Evolutionary conservation across 2,329 filamentous ascomycete species (phyloP), one percentile per base, ranked within the genome.

Genomic region (Botrytis medusae): DNA sequence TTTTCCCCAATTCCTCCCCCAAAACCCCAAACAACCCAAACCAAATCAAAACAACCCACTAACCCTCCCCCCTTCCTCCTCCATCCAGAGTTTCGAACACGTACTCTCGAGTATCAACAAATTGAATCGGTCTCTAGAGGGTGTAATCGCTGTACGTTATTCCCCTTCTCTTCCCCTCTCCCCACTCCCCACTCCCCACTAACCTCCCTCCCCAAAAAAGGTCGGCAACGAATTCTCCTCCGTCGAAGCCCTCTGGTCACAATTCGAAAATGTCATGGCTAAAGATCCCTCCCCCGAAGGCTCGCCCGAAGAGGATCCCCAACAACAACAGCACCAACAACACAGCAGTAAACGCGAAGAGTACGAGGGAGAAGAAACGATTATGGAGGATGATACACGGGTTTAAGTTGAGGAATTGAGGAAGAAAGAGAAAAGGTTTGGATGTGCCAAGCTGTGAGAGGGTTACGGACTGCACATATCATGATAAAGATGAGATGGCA

Each of bases 201-300:
- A 20, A 40, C 18, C n/a, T 2, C 37, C 51, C 7, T 1, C 22
- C 25, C 9, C 34, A 40, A 40, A 57, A 18, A 72, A 93, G 91
- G 91, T 99, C 70, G 96, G 96, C 54, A 97, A 97, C 83, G 96
- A 99, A 80, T 98, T 99, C 83, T 91, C 93, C n/a, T 95, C 94
- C 6, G 96, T 99, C 61, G 96, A 99, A 83, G 94, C 94, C 44
- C 87, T 99, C 25, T 99, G 96, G 96, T 97, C 93, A 57, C 94
- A 97, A 80, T 98, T 99, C 80, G 96, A 99, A 84, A 93, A 91
- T 77, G 95, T 98, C 78, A 98, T 98, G 95, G 93, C 89, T 14
- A 93, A 92, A 79, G 84, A 84, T 68, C 22, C 42, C 29, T 32
- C 37, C 0, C 3, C 18, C 29, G 18, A 46, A 4, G 12, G 20